Evolutionary conservation across 2,329 filamentous ascomycete species (phyloP).

Genomic region (Neurospora crassa): DNA sequence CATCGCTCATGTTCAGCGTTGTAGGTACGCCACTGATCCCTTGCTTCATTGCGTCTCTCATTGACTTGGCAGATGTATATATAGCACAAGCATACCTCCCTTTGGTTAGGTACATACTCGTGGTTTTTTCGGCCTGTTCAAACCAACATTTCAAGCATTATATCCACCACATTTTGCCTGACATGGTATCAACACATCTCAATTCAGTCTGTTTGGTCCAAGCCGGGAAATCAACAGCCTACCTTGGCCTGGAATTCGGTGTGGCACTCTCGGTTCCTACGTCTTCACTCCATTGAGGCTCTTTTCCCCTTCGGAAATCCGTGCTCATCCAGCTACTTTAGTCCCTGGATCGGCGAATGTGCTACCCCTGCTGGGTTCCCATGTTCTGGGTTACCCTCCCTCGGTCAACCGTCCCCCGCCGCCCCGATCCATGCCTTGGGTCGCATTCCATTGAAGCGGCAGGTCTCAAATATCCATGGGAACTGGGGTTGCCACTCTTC

Average conservation of each 20-base stretch:
- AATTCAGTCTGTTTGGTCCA: neutral
- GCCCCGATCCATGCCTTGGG: conserved; percentile 10
- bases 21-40: neutral
- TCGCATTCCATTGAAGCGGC: conserved; percentile 16
- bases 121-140: neutral
- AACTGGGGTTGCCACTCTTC: conserved; percentile 8
- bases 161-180: neutral
- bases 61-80: neutral
- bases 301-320: neutral
- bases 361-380: conserved; percentile 8
- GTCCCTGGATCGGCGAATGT: neutral
- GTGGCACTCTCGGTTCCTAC: neutral
- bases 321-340: neutral
- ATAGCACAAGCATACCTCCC: neutral
- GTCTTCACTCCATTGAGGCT: neutral
- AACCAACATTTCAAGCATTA: neutral
- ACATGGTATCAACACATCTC: neutral
- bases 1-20: neutral
- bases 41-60: neutral
- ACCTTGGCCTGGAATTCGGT: neutral
- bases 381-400: conserved; percentile 14
- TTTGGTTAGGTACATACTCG: neutral
- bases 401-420: conserved; percentile 10
- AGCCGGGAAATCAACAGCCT: neutral
- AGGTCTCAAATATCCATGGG: conserved; percentile 9